Base-by-base conservation (phyloP, 1,284 basidiomycete species). In the Naganishia albida region DNA sequence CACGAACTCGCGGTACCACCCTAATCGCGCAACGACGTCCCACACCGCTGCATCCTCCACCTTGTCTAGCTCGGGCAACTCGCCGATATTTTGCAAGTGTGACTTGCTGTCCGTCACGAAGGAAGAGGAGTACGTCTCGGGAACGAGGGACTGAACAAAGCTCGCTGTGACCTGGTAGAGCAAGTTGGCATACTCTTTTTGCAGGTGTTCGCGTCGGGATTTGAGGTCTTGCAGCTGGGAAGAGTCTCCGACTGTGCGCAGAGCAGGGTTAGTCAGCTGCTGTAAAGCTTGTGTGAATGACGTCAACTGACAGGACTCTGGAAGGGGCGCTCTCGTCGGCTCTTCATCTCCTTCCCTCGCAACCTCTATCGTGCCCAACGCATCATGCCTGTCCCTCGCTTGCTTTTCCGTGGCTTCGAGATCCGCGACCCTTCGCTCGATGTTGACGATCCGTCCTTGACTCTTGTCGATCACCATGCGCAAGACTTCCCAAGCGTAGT, bases 351-450 rank as follows among this genome's bases (percentile, higher is more conserved):
- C 75, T n/a, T 23, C 43, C 8, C 20, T 48, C 20, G 6, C 34
- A 34, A 69, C 63, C 65, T 76, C 74, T 28, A 77, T 63, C 52
- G 70, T 70, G 63, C 76, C 76, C 23, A 76, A 75, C 4, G 88
- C 90, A 70, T 86, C 88, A 52, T 82, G 87, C 38, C 84, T 81
- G n/a, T 88, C 91, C 25, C 85, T 83, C 25, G 84, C 87, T 69
- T 91, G 89, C 72, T 93, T 91, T 62, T 93, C 91, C 72, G 93
- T 91, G 77, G 90, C 90, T 74, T 88, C 85, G 70, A 94, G 78
- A 2, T 82, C 83, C 0, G 84, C 83, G 3, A 94, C 85, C 73
- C 88, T 88, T 67, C 85, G 82, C 73, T 86, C 84, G 23, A 90
- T 88, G 51, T 87, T 85, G 65, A 86, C 83, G 18, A 94, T 90